These are phyloP conservation scores for Aspergillus aculeatinus DNA, from an alignment of 2,329 filamentous ascomycete species.

Conservation along the genomic window DNA sequence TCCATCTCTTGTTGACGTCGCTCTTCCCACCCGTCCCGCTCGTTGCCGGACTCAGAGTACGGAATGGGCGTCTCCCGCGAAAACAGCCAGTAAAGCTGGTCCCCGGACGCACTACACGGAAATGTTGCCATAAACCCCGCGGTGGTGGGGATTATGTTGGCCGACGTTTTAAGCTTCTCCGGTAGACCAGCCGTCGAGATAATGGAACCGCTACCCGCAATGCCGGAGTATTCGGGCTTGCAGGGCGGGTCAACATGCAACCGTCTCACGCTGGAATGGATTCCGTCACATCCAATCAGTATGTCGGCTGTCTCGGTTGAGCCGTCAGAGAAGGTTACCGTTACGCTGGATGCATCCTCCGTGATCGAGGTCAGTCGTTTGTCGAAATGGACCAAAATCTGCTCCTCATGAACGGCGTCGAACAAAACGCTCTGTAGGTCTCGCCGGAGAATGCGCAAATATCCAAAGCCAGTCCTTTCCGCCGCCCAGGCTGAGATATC, in stretches of 20 bases:
- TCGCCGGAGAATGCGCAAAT: slow-evolving; percentile 27
- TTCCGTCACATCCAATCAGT: slow-evolving; percentile 42
- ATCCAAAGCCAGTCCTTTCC: slow-evolving; percentile 25
- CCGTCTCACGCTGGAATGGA: slow-evolving; percentile 39
- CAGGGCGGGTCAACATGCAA: slow-evolving; percentile 28
- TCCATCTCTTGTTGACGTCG: slow-evolving; percentile 26
- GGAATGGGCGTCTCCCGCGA: slow-evolving; percentile 27
- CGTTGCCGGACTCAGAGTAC: slow-evolving; percentile 14
- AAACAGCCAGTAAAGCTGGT: slow-evolving; percentile 32
- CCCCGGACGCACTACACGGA: slow-evolving; percentile 21
- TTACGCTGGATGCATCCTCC: slow-evolving; percentile 16
- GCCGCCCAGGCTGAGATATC: neutral
- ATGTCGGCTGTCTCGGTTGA: slow-evolving; percentile 15
- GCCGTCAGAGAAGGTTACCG: slow-evolving; percentile 17
- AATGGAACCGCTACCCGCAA: slow-evolving; percentile 22
- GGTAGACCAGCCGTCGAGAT: slow-evolving; percentile 7
- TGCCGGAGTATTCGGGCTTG: slow-evolving; percentile 36
- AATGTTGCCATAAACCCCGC: slow-evolving; percentile 27
- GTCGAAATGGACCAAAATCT: slow-evolving; percentile 4
- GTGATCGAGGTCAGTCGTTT: slow-evolving; percentile 17
- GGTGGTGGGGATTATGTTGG: slow-evolving; percentile 20
- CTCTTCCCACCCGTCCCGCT: slow-evolving; percentile 31
- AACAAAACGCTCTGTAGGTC: slow-evolving; percentile 30
- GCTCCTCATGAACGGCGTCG: slow-evolving; percentile 16
- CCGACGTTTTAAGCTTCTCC: neutral